phyloP scores from a whole-genome alignment of 2,329 filamentous ascomycete species.

The Colletotrichum tanaceti region DNA sequence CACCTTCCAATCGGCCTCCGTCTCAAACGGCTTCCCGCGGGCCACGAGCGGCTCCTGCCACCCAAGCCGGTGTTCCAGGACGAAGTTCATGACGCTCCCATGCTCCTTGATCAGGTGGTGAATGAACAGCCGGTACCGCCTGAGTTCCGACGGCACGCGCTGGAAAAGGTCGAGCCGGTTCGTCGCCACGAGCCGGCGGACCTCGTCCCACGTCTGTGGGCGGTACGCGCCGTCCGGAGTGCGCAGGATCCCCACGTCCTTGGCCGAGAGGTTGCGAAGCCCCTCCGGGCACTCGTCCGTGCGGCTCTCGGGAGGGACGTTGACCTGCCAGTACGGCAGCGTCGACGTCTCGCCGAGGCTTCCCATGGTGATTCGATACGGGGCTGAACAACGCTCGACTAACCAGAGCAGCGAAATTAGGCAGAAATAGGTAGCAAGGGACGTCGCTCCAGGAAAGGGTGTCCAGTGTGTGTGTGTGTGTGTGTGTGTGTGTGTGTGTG shows the following conservation, averaged over 20 bases:
- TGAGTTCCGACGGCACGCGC: conserved; percentile 79
- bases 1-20: conserved; percentile 73
- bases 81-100: conserved; percentile 82
- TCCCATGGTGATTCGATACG: conserved; percentile 19
- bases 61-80: conserved; percentile 74
- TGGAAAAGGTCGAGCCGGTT: conserved; percentile 83
- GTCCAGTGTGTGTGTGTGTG: background rate
- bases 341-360: conserved; percentile 26
- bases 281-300: conserved; percentile 77
- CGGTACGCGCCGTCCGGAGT: conserved; percentile 76
- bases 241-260: conserved; percentile 76
- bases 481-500: background rate
- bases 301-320: conserved; percentile 73
- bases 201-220: conserved; percentile 75
- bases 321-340: conserved; percentile 84
- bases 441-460: background rate
- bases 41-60: conserved; percentile 64
- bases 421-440: background rate
- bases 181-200: conserved; percentile 68
- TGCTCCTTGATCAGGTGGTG: conserved; percentile 72
- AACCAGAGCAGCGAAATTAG: background rate
- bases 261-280: conserved; percentile 70
- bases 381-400: background rate
- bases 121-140: conserved; percentile 80
- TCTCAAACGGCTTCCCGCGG: conserved; percentile 55